These are phyloP conservation scores for Podosphaera fusca DNA, from an alignment of 2,329 filamentous ascomycete genomes.

Conservation along the genomic window DNA sequence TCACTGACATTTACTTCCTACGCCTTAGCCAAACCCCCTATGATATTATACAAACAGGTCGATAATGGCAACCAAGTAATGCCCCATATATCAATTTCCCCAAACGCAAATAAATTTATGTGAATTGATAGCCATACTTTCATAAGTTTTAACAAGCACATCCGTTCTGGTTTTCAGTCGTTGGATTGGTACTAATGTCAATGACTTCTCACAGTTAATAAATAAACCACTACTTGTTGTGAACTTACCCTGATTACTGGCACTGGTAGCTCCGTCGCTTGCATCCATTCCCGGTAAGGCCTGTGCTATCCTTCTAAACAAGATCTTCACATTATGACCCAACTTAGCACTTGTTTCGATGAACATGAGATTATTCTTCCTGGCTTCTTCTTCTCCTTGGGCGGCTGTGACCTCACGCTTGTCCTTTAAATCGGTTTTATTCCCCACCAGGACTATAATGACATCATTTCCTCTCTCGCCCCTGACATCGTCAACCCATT, in stretches of 20 bases:
- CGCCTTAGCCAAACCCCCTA: constrained; percentile 4
- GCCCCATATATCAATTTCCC: constrained; percentile 14
- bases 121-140: constrained; percentile 2
- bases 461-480: constrained; percentile 95
- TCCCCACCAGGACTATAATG: constrained; percentile 93
- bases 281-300: constrained; percentile 95
- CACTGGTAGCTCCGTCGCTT: constrained; percentile 52
- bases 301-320: constrained; percentile 96
- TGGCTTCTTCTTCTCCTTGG: constrained; percentile 93
- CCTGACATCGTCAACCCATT: constrained; percentile 97
- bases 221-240: not conserved
- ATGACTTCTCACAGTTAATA: constrained; percentile 42
- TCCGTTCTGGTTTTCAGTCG: constrained; percentile 46
- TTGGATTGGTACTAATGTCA: constrained; percentile 66
- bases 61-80: constrained; percentile 10
- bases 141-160: constrained; percentile 34
- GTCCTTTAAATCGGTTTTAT: constrained; percentile 97
- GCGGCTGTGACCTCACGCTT: constrained; percentile 92
- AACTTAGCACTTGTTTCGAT: constrained; percentile 97
- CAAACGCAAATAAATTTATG: constrained; percentile 9
- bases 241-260: constrained; percentile 50
- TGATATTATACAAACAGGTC: constrained; percentile 16
- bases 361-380: constrained; percentile 96
- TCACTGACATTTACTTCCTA: not conserved
- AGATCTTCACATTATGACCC: constrained; percentile 89